These are phyloP conservation scores for Penicillium hordei DNA, from an alignment of 2,329 filamentous ascomycete genomes.

Conservation along the genomic window DNA sequence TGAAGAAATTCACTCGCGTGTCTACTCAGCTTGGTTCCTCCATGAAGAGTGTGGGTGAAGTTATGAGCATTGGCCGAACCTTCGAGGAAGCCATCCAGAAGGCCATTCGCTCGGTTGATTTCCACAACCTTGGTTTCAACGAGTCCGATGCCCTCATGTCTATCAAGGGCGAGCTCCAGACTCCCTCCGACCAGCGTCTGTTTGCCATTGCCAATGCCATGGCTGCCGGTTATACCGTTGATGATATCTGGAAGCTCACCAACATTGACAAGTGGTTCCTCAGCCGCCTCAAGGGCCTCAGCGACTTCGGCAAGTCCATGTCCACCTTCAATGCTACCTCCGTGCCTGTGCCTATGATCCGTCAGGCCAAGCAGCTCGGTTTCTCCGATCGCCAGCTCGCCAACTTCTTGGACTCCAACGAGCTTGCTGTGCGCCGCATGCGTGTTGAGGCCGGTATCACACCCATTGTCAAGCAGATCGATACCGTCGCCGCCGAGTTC, in stretches of 20 bases:
- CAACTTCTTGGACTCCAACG: constrained; percentile 91
- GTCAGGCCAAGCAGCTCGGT: constrained; percentile 86
- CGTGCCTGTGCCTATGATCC: constrained; percentile 64
- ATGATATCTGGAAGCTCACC: constrained; percentile 97
- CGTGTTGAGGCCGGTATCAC: constrained; percentile 82
- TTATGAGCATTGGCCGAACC: constrained; percentile 95
- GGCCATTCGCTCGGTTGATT: constrained; percentile 92
- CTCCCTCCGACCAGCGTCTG: constrained; percentile 92
- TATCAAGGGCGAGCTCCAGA: constrained; percentile 93
- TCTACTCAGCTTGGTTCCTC: constrained; percentile 94
- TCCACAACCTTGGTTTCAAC: constrained; percentile 91
- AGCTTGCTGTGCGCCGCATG: constrained; percentile 80
- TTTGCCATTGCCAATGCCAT: constrained; percentile 98
- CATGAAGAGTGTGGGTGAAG: constrained; percentile 99
- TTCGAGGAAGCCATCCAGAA: constrained; percentile 99
- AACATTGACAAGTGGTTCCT: constrained; percentile 99
- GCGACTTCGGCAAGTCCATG: constrained; percentile 82
- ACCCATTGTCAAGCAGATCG: constrained; percentile 95
- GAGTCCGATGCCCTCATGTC: constrained; percentile 91
- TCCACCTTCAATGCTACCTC: constrained; percentile 66
- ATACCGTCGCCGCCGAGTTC: constrained; percentile 97
- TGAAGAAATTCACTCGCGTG: constrained; percentile 98
- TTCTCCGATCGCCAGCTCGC: constrained; percentile 93
- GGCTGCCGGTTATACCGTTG: constrained; percentile 87
- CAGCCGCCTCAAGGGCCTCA: constrained; percentile 84